Evolutionary conservation across 139 green algal genomes (phyloP), one percentile per base, ranked within the genome.

Genomic region (Coccomyxa sp.): DNA sequence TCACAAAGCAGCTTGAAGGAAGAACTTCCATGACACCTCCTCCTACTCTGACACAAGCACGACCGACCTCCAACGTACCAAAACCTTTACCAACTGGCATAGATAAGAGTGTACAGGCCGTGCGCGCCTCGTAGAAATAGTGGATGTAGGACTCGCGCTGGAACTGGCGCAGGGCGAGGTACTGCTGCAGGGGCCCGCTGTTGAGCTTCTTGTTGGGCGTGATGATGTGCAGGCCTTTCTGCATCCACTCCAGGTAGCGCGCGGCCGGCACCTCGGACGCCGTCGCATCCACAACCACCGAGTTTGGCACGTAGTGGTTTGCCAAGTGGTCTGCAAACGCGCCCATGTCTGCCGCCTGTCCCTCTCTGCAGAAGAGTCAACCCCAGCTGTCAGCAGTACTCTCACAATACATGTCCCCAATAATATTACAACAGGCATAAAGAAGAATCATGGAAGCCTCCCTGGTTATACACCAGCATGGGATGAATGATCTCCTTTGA

Each of bases 151-250:
- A 94, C 45, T 93, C 88, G 11, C 96, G 83, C 90, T 98, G 94
- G 84, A 97, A 82, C 59, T 91, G 77, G 25, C 94, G 90, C 45
- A 99, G 88, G 13, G 86, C 86, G 25, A 90, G 82, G 91, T 99
- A 99, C 80, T 90, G 90, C 45, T 92, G 84, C 77, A 98, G 85
- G 0, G 92, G 89, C 0, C 97, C 97, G 14, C 87, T 92, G 84
- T 94, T 95, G 27, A 98, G 89, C 90, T 98, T 98, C 91, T 99
- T 99, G 93, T 99, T 99, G 83, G 95, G 95, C 11, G 96, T 98
- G 84, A 98, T 92, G 81, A 98, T 89, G 89, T 98, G 92, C 84
- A 97, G 93, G 82, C 97, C 97, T 81, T 92, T 81, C 57, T 81
- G 82, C 91, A 99, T 95, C 97, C 97, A 99, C 25, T 92, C 81